A percentile compares a stretch with the other conserved stretches of the same genome.
Conservation (phyloP, 805 yeast species). For the Starmera caribaea region DNA sequence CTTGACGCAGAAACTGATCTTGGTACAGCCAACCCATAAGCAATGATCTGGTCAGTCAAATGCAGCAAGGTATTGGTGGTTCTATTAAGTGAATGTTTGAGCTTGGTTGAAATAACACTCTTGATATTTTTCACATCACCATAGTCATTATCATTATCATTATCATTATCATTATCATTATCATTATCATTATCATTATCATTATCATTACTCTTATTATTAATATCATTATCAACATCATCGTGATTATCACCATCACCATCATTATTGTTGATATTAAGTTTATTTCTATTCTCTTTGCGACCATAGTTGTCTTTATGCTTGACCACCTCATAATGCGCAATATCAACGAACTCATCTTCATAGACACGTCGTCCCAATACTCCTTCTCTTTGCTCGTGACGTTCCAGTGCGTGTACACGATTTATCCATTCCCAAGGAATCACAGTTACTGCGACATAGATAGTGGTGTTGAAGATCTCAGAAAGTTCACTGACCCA, state of each 20-base stretch:
- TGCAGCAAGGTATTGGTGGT: constrained; percentile 31
- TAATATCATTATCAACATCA: constrained; percentile 2
- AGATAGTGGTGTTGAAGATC: constrained; percentile 62
- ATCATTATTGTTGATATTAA: constrained; percentile 1
- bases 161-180: background rate
- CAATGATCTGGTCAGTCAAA: constrained; percentile 44
- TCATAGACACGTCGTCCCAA: constrained; percentile 69
- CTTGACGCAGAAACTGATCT: constrained; percentile 30
- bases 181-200: constrained; percentile 2
- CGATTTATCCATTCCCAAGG: constrained; percentile 86
- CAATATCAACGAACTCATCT: constrained; percentile 36
- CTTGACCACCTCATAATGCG: constrained; percentile 12
- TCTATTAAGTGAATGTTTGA: constrained; percentile 16
- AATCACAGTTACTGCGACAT: constrained; percentile 58
- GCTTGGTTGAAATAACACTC: constrained; percentile 2
- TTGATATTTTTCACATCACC: constrained; percentile 1
- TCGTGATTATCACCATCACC: constrained; percentile 7
- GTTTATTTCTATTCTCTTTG: constrained; percentile 2
- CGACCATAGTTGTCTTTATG: constrained; percentile 1
- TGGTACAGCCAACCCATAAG: constrained; percentile 50
- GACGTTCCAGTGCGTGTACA: constrained; percentile 44
- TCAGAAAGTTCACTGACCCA: constrained; percentile 73
- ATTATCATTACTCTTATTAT: constrained; percentile 1
- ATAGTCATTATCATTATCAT: constrained; percentile 5
- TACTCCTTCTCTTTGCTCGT: constrained; percentile 58